phyloP scores from a whole-genome alignment of 495 filamentous ascomycete genomes.

The Glarea lozoyensis region DNA sequence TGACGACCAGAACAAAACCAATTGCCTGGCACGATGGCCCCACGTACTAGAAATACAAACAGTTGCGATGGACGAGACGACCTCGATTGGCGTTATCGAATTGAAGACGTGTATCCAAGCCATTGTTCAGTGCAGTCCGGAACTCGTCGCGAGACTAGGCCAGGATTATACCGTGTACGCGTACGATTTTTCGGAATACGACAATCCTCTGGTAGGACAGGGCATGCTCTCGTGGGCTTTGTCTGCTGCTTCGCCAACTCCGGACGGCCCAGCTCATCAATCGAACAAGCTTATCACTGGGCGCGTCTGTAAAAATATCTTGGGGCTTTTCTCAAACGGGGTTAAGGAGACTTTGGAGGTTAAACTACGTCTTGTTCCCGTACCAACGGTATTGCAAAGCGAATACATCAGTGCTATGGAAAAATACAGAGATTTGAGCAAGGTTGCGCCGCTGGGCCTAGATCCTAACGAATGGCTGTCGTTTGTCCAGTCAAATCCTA shows the following conservation, averaged over 20 bases:
- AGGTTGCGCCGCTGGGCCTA: slow-evolving; percentile 51
- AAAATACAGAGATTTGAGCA: slow-evolving; percentile 38
- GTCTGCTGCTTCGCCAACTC: slow-evolving; percentile 44
- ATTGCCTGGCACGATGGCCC: slow-evolving; percentile 86
- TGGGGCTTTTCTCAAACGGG: slow-evolving; percentile 75
- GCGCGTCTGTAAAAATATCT: slow-evolving; percentile 73
- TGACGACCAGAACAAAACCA: slow-evolving; percentile 78
- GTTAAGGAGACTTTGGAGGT: slow-evolving; percentile 90
- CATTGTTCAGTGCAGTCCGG: slow-evolving; percentile 68
- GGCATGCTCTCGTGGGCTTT: slow-evolving; percentile 90
- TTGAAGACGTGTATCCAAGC: slow-evolving; percentile 85
- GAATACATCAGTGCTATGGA: slow-evolving; percentile 53
- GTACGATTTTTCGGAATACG: slow-evolving; percentile 91
- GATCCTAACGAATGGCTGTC: slow-evolving; percentile 61
- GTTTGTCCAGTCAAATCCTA: slow-evolving; percentile 53
- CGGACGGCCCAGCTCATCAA: slow-evolving; percentile 45
- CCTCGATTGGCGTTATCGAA: slow-evolving; percentile 76
- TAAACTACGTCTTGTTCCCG: slow-evolving; percentile 77
- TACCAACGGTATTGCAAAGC: slow-evolving; percentile 64
- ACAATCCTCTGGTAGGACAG: slow-evolving; percentile 87
- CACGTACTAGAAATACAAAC: slow-evolving; percentile 72
- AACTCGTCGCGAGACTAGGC: slow-evolving; percentile 73
- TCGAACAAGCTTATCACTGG: slow-evolving; percentile 79
- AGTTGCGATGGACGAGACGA: slow-evolving; percentile 63
- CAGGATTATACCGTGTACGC: slow-evolving; percentile 96